Base-by-base conservation (phyloP, 345 rosid genomes). In the Zanthoxylum bungeanum region DNA sequence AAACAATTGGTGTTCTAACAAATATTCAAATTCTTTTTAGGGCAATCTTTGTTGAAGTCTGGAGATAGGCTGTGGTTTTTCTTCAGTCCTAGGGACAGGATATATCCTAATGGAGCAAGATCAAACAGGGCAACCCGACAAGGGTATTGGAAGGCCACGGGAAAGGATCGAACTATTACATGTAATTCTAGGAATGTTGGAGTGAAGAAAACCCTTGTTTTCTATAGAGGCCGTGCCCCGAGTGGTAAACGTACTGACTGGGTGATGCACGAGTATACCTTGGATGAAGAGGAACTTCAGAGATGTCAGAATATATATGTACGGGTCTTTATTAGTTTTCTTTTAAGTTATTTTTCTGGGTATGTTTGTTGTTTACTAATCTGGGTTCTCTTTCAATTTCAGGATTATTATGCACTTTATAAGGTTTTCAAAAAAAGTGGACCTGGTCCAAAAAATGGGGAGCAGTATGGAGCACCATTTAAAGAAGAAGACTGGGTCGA, bases 11-110 rank as follows among this genome's bases (percentile, higher is more conserved):
- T 66, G 65, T 55, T 28, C 76, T 73, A 40, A 77, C 40, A 40
- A 66, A 4, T 27, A 22, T 60, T 57, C 44, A 19, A 22, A n/a
- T n/a, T n/a, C 61, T 36, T 27, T 69, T 17, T 86, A 84, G 89
- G 86, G 49, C 93, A 83, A 71, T 85, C 96, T 0, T 33, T 87
- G 6, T 64, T 89, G 79, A 91, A 84, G 85, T 85, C 85, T 17
- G 88, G 97, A 17, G 97, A 93, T 77, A 85, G 98, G 77, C 98
- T 90, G 47, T 93, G 97, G 97, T 91, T 85, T 86, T 93, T 90
- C 62, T 91, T 93, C 76, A 88, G 87, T 78, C 87, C 91, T 1
- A 91, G 94, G 72, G 96, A 89, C 72, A 80, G 88, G 84, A 93
- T 82, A 77, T 92, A 94, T 79, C 98, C 98, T 16, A 89, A 91